phyloP scores from a whole-genome alignment of 345 rosid genomes.

The Eucalyptus pauciflora region DNA sequence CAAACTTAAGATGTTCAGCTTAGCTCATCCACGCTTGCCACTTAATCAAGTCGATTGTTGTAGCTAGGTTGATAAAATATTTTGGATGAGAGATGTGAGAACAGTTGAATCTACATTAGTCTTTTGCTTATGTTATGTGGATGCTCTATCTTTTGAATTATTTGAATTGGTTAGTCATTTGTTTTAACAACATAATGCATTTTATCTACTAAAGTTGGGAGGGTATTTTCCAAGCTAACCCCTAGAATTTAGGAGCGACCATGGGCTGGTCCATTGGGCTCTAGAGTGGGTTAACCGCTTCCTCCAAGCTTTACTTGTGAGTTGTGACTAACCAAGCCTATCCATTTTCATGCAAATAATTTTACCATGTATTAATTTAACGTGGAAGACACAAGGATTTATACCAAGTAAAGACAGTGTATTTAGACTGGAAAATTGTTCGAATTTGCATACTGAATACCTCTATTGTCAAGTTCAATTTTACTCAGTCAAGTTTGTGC shows the following conservation, averaged over 20 bases:
- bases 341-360: neutral
- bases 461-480: neutral
- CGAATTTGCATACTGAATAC: neutral
- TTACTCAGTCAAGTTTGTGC: neutral
- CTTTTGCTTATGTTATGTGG: neutral
- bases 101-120: neutral
- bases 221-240: neutral
- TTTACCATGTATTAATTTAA: neutral
- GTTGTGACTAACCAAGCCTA: neutral
- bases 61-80: neutral
- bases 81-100: neutral
- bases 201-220: neutral
- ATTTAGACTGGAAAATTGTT: neutral
- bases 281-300: neutral
- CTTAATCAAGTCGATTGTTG: too few species aligned
- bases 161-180: neutral
- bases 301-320: neutral
- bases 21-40: rapidly evolving
- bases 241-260: neutral
- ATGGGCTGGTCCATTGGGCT: neutral
- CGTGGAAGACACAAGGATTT: neutral
- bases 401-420: neutral
- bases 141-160: neutral
- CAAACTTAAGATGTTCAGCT: neutral
- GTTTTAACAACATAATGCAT: neutral